Evolutionary conservation across 2,329 filamentous ascomycete genomes (phyloP), one percentile per base, ranked within the genome.

Genomic region (Graphilbum sp.): DNA sequence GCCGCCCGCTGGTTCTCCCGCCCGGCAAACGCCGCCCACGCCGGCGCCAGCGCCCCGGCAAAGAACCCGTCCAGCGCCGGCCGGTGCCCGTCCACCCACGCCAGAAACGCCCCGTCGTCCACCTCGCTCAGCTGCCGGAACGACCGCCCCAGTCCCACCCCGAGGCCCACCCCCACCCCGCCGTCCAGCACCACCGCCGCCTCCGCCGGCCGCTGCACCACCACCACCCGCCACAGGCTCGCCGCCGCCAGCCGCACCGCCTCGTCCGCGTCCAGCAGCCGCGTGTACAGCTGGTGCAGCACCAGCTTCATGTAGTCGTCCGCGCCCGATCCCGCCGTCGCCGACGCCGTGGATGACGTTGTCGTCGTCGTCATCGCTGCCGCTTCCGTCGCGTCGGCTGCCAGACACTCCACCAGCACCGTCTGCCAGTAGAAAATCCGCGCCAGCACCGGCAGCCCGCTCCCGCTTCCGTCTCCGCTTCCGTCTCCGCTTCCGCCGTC

Each of bases 391-490:
- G 38, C 18, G 5, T 7, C 72, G 10, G 34, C 66, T 3, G 82
- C 79, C 15, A 90, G 74, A 4, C 79, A 75, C 2, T 77, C 78
- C 15, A 98, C 63, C 15, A 98, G 75, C 16, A 94, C 82, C 17
- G 84, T 86, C 54, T 96, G 90, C 90, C 90, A 98, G 55, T 95
- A 96, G 0, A 84, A 75, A 49, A 98, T 73, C 52, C 86, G 88
- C 42, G 83, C 71, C 56, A 98, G 72, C 41, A 92, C 85, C 1
- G 69, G 62, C 20, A 79, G 67, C 1, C 32, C 37, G 5, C n/a
- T 24, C 21, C 6, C 30, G n/a, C 30, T 5, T 17, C 30, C 16
- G n/a, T 15, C 32, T 34, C 11, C 17, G 17, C 30, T 4, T 15
- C 30, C 13, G 20, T 8, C 4, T 41, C 40, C 40, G 33, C 27